A percentile compares a stretch with the other conserved stretches of the same genome.
These are phyloP conservation scores for Epicoccum nigrum DNA, from an alignment of 2,329 filamentous ascomycete species.

Conservation along the genomic window DNA sequence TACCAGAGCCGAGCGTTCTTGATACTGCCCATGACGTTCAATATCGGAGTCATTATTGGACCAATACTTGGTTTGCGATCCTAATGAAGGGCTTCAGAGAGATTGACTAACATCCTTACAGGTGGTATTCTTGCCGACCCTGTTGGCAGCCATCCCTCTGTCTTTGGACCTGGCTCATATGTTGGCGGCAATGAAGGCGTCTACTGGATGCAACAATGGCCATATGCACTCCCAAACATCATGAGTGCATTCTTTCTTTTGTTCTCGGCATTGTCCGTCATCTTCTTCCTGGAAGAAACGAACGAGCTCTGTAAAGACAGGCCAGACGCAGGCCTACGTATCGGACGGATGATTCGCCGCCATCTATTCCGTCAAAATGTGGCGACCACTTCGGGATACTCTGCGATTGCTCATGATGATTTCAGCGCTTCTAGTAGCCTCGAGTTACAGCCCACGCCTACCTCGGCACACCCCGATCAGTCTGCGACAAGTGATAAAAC, in stretches of 20 bases:
- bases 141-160: conserved; percentile 62
- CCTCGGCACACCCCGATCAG: conserved; percentile 18
- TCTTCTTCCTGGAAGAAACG: conserved; percentile 71
- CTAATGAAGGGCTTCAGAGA: neutral
- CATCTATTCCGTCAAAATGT: conserved; percentile 39
- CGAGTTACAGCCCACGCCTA: conserved; percentile 42
- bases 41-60: conserved; percentile 59
- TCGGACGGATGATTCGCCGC: conserved; percentile 48
- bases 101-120: conserved; percentile 43
- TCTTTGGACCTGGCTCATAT: conserved; percentile 66
- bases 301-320: conserved; percentile 50
- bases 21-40: conserved; percentile 71
- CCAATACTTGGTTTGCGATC: conserved; percentile 43
- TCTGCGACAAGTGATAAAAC: conserved; percentile 19
- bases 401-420: conserved; percentile 36
- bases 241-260: conserved; percentile 68
- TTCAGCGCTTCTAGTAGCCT: conserved; percentile 29
- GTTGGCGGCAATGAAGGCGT: conserved; percentile 65
- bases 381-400: conserved; percentile 37
- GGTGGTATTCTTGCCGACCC: conserved; percentile 74
- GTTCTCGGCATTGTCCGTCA: conserved; percentile 59
- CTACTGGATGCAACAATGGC: conserved; percentile 68
- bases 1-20: conserved; percentile 63
- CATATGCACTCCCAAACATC: conserved; percentile 73
- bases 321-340: conserved; percentile 49